A percentile compares a stretch with the other conserved stretches of the same genome.
phyloP scores from a whole-genome alignment of 805 yeast genomes.

The Saturnispora sanitii region DNA sequence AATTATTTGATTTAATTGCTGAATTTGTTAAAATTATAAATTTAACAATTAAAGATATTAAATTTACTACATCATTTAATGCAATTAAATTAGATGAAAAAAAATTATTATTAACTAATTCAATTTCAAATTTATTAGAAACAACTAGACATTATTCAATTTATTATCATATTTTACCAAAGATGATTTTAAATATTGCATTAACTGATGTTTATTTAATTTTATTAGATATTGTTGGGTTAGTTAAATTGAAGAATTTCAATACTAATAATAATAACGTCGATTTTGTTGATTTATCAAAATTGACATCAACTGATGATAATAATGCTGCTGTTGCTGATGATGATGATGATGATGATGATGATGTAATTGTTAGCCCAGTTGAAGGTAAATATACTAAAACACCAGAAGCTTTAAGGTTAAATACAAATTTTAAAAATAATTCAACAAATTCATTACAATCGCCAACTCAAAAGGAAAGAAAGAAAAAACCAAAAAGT shows the following conservation, averaged over 20 bases:
- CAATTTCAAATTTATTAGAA: constrained; percentile 67
- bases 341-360: constrained; percentile 6
- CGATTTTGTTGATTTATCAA: background rate
- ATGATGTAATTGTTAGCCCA: background rate
- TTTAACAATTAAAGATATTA: constrained; percentile 26
- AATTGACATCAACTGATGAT: background rate
- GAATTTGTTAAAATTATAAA: constrained; percentile 38
- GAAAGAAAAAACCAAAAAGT: background rate
- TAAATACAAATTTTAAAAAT: background rate
- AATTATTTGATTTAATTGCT: constrained; percentile 43
- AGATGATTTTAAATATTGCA: constrained; percentile 62
- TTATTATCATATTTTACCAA: constrained; percentile 57
- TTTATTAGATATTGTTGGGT: constrained; percentile 50
- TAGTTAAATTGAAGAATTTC: constrained; percentile 34
- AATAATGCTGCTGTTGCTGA: background rate
- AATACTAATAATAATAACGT: background rate
- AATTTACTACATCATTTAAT: constrained; percentile 20
- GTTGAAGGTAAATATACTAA: background rate
- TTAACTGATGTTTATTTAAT: constrained; percentile 62
- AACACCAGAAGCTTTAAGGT: constrained; percentile 12
- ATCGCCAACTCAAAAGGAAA: too few species aligned
- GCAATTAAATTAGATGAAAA: constrained; percentile 22
- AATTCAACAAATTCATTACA: constrained; percentile 1
- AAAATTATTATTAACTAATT: constrained; percentile 45
- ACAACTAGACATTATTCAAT: constrained; percentile 65